Evolutionary conservation across 306 rosid genomes (phyloP).

Genomic region (Phaseolus lunatus): DNA sequence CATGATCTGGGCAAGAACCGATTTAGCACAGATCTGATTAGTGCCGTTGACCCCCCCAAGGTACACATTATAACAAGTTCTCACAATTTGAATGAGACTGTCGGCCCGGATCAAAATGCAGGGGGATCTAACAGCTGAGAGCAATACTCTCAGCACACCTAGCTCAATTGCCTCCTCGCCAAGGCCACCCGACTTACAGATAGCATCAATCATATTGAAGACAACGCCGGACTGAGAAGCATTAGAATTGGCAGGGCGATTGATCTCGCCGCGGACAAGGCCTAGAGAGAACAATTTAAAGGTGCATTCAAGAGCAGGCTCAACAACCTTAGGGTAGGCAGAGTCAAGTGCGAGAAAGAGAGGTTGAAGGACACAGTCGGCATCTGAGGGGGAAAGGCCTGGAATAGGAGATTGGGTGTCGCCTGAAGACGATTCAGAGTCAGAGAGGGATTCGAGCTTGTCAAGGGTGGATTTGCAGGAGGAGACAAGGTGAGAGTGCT

Average conservation of each 20-base stretch:
- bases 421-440: constrained; percentile 48
- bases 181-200: constrained; percentile 79
- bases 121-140: constrained; percentile 86
- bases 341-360: constrained; percentile 82
- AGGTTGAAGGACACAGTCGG: constrained; percentile 80
- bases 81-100: constrained; percentile 77
- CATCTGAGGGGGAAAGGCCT: constrained; percentile 72
- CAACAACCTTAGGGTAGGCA: constrained; percentile 83
- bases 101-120: constrained; percentile 80
- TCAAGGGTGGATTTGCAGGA: constrained; percentile 88
- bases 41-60: constrained; percentile 97
- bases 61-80: constrained; percentile 93
- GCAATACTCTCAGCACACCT: constrained; percentile 78
- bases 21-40: constrained; percentile 99
- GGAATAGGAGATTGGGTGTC: constrained; percentile 65
- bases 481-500: constrained; percentile 94
- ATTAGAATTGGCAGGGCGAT: constrained; percentile 47
- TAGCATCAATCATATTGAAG: constrained; percentile 72
- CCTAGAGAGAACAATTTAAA: constrained; percentile 91
- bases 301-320: constrained; percentile 93
- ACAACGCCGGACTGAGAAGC: constrained; percentile 44
- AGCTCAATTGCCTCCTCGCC: constrained; percentile 90
- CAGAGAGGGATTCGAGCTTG: constrained; percentile 86
- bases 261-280: constrained; percentile 79
- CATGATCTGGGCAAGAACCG: constrained; percentile 96